Evolutionary conservation across 2,329 filamentous ascomycete species (phyloP).

Genomic region (Colletotrichum shisoi): DNA sequence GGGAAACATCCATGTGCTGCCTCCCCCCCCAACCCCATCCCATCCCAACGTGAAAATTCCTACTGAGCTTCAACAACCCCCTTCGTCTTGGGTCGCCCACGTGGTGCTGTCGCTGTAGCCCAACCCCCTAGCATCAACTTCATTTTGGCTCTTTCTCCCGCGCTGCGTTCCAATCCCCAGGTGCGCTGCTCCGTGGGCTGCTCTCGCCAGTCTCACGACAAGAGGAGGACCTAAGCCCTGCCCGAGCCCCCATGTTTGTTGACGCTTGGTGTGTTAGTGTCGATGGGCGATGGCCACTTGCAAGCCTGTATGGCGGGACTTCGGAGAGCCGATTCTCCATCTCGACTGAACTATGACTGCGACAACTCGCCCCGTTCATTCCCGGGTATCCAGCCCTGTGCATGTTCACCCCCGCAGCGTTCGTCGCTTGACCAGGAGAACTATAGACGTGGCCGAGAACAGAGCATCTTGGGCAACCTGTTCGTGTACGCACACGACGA

Average conservation of each 20-base stretch:
- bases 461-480: not conserved
- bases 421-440: not conserved
- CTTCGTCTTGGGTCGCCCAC: conserved; percentile 19
- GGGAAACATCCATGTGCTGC: not conserved
- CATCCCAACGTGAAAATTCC: not conserved
- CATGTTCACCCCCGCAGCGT: conserved; percentile 24
- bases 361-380: conserved; percentile 14
- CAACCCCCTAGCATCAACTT: conserved; percentile 12
- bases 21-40: too few species aligned
- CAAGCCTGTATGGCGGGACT: conserved; percentile 30
- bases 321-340: conserved; percentile 17
- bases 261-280: conserved; percentile 7
- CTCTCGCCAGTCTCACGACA: conserved; percentile 17
- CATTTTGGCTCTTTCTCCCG: not conserved
- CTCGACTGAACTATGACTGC: conserved; percentile 12
- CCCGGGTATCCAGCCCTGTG: conserved; percentile 24
- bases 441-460: not conserved
- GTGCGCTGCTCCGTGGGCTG: conserved; percentile 9
- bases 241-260: conserved; percentile 3
- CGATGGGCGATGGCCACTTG: conserved; percentile 11
- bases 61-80: conserved; percentile 1
- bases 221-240: conserved; percentile 14
- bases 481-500: not conserved
- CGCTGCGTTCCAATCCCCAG: conserved; percentile 1
- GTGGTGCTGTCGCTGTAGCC: conserved; percentile 28